A percentile compares a stretch with the other conserved stretches of the same genome.
These are phyloP conservation scores for Aspergillus steynii DNA, from an alignment of 495 filamentous ascomycete species.

Conservation along the genomic window DNA sequence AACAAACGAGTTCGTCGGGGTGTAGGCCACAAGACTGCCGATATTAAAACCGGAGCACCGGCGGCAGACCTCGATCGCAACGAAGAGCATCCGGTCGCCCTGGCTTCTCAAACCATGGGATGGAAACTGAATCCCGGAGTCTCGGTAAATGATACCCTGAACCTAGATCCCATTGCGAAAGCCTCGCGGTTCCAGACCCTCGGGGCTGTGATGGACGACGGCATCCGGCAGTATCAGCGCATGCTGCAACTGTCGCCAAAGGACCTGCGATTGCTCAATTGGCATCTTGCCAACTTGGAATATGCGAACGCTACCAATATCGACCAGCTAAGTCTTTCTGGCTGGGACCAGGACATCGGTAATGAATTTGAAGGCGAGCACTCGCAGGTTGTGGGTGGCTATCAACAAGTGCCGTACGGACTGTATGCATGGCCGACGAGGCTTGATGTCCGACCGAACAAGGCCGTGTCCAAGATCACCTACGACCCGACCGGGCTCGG, in stretches of 20 bases:
- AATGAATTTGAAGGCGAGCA: slow-evolving; percentile 97
- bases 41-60: slow-evolving; percentile 43
- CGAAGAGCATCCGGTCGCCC: slow-evolving; percentile 63
- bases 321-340: slow-evolving; percentile 79
- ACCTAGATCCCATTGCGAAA: slow-evolving; percentile 66
- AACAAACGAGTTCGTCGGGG: slow-evolving; percentile 45
- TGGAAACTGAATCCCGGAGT: slow-evolving; percentile 73
- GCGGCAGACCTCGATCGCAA: slow-evolving; percentile 59
- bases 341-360: slow-evolving; percentile 95
- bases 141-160: slow-evolving; percentile 64
- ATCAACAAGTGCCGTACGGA: slow-evolving; percentile 84
- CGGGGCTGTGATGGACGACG: slow-evolving; percentile 86
- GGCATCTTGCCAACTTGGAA: slow-evolving; percentile 97
- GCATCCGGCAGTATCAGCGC: slow-evolving; percentile 80
- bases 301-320: slow-evolving; percentile 94
- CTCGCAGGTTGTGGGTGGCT: slow-evolving; percentile 88
- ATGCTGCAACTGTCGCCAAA: slow-evolving; percentile 80
- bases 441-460: slow-evolving; percentile 75
- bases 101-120: slow-evolving; percentile 74
- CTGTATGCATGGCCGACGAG: slow-evolving; percentile 72
- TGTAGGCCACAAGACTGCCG: slow-evolving; percentile 46
- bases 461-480: slow-evolving; percentile 65
- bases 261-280: slow-evolving; percentile 90
- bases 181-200: slow-evolving; percentile 67
- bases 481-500: slow-evolving; percentile 53